phyloP scores from a whole-genome alignment of 257 asterid genomes.

The Ilex aquifolium region DNA sequence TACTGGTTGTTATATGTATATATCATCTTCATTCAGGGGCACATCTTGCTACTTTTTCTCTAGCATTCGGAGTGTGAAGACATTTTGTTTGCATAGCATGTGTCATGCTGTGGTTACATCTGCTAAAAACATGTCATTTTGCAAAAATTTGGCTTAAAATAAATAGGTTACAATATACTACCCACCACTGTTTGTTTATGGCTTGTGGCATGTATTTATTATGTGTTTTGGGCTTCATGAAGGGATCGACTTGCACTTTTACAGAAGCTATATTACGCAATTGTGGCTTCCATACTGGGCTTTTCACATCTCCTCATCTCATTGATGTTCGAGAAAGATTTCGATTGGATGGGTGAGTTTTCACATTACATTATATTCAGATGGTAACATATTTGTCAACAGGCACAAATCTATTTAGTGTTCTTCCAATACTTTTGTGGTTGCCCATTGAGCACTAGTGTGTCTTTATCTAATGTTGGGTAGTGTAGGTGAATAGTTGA shows the following conservation, averaged over 20 bases:
- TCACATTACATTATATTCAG: not conserved
- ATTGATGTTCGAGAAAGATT: constrained; percentile 97
- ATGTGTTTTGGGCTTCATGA: constrained; percentile 25
- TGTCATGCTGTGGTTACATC: not conserved
- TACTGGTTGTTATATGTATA: no score
- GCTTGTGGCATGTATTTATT: constrained; percentile 14
- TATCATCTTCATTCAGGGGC: no score
- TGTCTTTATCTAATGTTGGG: no score
- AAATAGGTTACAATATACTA: not conserved
- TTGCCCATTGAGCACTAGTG: no score
- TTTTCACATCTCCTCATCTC: constrained; percentile 96
- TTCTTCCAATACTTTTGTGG: no score
- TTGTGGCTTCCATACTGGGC: constrained; percentile 92
- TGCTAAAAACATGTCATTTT: not conserved
- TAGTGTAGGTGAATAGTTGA: not conserved
- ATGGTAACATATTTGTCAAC: no score
- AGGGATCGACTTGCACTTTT: constrained; percentile 96
- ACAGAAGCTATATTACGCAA: constrained; percentile 76
- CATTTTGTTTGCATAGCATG: no score
- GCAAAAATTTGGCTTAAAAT: not conserved
- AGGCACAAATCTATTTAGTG: no score
- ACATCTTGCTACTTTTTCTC: no score
- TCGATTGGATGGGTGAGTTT: constrained; percentile 73
- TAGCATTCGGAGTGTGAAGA: no score
- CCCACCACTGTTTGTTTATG: constrained; percentile 3